phyloP scores from a whole-genome alignment of 1,139 yeast genomes.

The Zygoascus sp. region DNA sequence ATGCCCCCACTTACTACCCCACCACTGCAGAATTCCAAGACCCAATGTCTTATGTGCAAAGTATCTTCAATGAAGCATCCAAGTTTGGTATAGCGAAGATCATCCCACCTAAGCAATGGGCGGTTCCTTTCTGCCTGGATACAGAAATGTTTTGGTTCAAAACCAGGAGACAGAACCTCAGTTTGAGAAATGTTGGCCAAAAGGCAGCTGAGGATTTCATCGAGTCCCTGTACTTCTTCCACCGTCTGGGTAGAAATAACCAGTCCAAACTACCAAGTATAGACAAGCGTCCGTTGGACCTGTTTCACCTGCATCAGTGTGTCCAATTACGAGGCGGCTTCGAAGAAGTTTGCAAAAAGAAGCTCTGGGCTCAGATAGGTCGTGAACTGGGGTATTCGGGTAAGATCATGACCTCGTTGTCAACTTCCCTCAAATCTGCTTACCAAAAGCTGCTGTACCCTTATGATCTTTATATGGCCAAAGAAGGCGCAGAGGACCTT shows the following conservation, averaged over 20 bases:
- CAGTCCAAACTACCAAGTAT: slow-evolving; percentile 34
- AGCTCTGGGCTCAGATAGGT: slow-evolving; percentile 48
- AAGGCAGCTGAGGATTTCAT: slow-evolving; percentile 30
- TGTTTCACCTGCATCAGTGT: slow-evolving; percentile 34
- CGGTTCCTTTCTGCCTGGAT: slow-evolving; percentile 41
- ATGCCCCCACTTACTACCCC: slow-evolving; percentile 47
- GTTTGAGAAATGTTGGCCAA: slow-evolving; percentile 34
- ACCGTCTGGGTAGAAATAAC: slow-evolving; percentile 28
- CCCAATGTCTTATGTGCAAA: slow-evolving; percentile 36
- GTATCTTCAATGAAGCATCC: slow-evolving; percentile 39
- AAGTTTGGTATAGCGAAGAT: slow-evolving; percentile 68
- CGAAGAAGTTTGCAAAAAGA: slow-evolving; percentile 38
- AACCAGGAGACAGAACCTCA: slow-evolving; percentile 48
- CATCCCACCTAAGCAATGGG: slow-evolving; percentile 46
- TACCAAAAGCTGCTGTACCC: slow-evolving; percentile 36
- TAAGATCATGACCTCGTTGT: slow-evolving; percentile 62
- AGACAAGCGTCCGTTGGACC: slow-evolving; percentile 38
- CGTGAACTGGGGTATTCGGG: slow-evolving; percentile 73
- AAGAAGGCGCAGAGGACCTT: slow-evolving; percentile 17
- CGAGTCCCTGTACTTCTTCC: slow-evolving; percentile 33
- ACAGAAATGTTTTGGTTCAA: slow-evolving; percentile 50
- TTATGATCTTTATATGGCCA: slow-evolving; percentile 32
- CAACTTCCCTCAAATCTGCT: slow-evolving; percentile 61
- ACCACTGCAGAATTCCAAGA: slow-evolving; percentile 45
- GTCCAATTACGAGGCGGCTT: slow-evolving; percentile 40